Evolutionary conservation across 768 basidiomycete genomes (phyloP).

Genomic region (Russula dissimulans): DNA sequence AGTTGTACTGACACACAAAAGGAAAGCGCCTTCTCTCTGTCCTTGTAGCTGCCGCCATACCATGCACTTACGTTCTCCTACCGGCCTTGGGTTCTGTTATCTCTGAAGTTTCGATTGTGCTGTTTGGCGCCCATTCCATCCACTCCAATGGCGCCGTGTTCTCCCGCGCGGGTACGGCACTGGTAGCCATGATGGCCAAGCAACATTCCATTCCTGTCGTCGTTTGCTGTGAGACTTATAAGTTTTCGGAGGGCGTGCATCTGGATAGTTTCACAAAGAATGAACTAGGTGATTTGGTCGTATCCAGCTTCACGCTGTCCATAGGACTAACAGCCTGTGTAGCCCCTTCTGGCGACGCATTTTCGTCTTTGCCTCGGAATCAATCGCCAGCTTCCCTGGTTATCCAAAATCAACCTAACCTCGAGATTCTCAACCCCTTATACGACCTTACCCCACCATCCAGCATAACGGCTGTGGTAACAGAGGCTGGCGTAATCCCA

Average conservation of each 20-base stretch:
- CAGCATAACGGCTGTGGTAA: constrained; percentile 92
- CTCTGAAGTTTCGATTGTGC: constrained; percentile 71
- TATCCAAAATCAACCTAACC: constrained; percentile 35
- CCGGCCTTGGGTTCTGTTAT: constrained; percentile 76
- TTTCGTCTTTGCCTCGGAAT: constrained; percentile 28
- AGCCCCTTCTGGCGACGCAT: constrained; percentile 28
- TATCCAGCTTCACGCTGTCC: background rate
- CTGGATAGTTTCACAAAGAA: constrained; percentile 94
- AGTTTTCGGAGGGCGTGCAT: constrained; percentile 88
- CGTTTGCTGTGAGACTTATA: constrained; percentile 98
- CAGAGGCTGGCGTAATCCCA: constrained; percentile 93
- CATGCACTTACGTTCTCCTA: constrained; percentile 87
- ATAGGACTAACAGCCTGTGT: background rate
- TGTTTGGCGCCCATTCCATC: constrained; percentile 90
- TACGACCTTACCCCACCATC: constrained; percentile 92
- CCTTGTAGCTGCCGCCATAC: constrained; percentile 60
- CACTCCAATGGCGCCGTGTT: constrained; percentile 93
- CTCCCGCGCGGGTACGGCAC: constrained; percentile 88
- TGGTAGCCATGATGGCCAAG: constrained; percentile 95
- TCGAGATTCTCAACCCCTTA: constrained; percentile 77
- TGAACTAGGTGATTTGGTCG: constrained; percentile 63
- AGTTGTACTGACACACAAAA: constrained; percentile 25
- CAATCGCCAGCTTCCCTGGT: constrained; percentile 26
- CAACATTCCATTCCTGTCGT: constrained; percentile 84
- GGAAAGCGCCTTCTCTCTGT: constrained; percentile 71